Base-by-base conservation (phyloP, 768 basidiomycete genomes). In the Holtermannia corniformis region DNA sequence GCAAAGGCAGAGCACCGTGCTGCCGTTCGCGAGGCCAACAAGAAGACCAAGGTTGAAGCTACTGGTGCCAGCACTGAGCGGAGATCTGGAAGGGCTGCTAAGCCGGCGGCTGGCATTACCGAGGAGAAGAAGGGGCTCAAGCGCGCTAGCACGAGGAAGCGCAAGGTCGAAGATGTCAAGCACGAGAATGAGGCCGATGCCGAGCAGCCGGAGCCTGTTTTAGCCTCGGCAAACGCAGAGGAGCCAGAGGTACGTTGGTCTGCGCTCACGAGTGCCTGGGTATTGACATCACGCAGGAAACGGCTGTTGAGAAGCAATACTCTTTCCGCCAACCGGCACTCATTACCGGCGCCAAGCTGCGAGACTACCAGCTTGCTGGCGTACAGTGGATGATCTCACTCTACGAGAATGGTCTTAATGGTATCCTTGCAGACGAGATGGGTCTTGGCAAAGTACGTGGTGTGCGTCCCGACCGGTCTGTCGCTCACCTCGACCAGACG, bases 351-450 rank as follows among this genome's bases (percentile, higher is more conserved):
- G 89, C 82, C 0, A 85, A 75, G 52, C 72, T 97, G 56, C 89
- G 90, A 65, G 79, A 84, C 27, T 96, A 95, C 68, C 93, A 99
- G 68, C 79, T 96, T 1, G 87, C 91, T 47, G 93, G 93, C 0
- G 79, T 95, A 14, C 86, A 92, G 57, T 96, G 93, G 93, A 86
- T 95, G 86, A 83, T 86, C 0, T 82, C 82, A 11, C 73, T 95
- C 14, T 84, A 88, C 68, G 80, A 86, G 71, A 90, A 89, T 61
- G 68, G 58, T 10, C 27, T 73, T 41, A 62, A 62, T 40, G 67
- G 67, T 14, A 61, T 73, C 23, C 40, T 72, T 82, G 91, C 91
- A 23, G 91, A 95, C 62, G 91, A 95, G 69, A 95, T 95, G 91
- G 91, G 90, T 19, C 75, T 93, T 1, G 90, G 90, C 47, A 72